Conservation (phyloP, 257 asterid genomes). For the Cinchona pubescens region DNA sequence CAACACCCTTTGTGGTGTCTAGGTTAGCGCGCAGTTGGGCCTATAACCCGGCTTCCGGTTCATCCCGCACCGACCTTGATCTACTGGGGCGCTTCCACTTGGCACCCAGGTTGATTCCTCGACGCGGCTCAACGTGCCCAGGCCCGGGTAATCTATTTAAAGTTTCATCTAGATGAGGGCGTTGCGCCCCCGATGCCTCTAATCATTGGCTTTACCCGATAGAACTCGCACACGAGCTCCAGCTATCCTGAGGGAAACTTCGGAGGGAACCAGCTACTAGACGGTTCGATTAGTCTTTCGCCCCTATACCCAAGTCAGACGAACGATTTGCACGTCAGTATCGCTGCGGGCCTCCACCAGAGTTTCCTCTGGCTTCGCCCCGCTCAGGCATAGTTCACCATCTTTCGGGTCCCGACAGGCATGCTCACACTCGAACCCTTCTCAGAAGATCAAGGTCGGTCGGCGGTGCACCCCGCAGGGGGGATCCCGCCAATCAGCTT, state of each 20-base stretch:
- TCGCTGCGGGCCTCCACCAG: conserved; percentile 78
- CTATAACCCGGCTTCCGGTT: too few species aligned
- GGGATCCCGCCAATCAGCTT: conserved; percentile 27
- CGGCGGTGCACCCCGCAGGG: conserved; percentile 26
- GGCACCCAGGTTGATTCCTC: too few species aligned
- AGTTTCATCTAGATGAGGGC: too few species aligned
- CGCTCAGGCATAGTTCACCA: conserved; percentile 77
- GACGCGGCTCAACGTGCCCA: too few species aligned
- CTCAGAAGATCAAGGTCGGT: conserved; percentile 33
- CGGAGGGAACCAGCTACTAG: conserved; percentile 50
- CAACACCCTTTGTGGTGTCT: too few species aligned
- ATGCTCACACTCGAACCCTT: conserved; percentile 44
- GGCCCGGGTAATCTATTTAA: too few species aligned
- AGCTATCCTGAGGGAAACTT: conserved; percentile 40
- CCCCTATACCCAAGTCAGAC: conserved; percentile 68
- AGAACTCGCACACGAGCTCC: conserved; percentile 35
- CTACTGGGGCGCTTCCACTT: too few species aligned
- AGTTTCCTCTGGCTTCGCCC: conserved; percentile 80
- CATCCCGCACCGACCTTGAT: too few species aligned
- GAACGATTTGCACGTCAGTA: conserved; percentile 68
- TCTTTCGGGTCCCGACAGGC: conserved; percentile 58
- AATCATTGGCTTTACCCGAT: conserved; percentile 30
- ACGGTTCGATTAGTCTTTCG: conserved; percentile 54
- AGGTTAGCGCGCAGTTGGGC: too few species aligned
- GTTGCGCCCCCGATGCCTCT: conserved; percentile 29